Conservation (phyloP, 805 yeast species). For the Cyberlindnera mycetangii region DNA sequence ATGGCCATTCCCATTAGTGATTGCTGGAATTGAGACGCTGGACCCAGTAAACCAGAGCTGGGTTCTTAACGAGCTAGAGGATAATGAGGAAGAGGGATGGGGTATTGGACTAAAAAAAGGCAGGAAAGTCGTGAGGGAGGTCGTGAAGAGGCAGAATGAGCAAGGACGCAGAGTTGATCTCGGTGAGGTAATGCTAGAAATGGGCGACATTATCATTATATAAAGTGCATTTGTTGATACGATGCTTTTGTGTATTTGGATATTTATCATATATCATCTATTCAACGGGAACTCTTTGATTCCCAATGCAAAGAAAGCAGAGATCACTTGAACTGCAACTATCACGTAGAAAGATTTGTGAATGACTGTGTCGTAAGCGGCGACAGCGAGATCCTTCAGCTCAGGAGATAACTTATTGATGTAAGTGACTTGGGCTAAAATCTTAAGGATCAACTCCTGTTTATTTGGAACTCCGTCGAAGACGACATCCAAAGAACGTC, state of each 20-base stretch:
- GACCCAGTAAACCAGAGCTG: slow-evolving; percentile 7
- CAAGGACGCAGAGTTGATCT: slow-evolving; percentile 8
- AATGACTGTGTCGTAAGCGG: slow-evolving; percentile 3
- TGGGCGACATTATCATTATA: slow-evolving; percentile 1
- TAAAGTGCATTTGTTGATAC: background rate
- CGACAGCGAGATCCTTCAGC: slow-evolving; percentile 8
- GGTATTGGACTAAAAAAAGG: slow-evolving; percentile 2
- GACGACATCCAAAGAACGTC: slow-evolving; percentile 10
- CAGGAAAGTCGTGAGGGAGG: slow-evolving; percentile 4
- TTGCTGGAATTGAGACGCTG: slow-evolving; percentile 10
- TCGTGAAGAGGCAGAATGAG: slow-evolving; percentile 6
- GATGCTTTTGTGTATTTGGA: no score
- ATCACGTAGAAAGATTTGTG: slow-evolving; percentile 10
- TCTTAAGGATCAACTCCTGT: slow-evolving; percentile 11
- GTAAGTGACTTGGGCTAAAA: slow-evolving; percentile 17
- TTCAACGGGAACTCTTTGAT: slow-evolving; percentile 6
- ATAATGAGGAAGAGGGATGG: slow-evolving; percentile 10
- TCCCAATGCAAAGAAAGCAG: slow-evolving; percentile 5
- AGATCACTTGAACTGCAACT: slow-evolving; percentile 2
- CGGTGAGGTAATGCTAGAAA: slow-evolving; percentile 7
- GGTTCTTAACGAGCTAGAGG: slow-evolving; percentile 9
- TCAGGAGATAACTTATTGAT: slow-evolving; percentile 16
- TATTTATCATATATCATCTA: no score
- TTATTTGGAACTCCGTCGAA: slow-evolving; percentile 12
- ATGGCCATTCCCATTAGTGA: slow-evolving; percentile 11